A percentile compares a stretch with the other conserved stretches of the same genome.
These are phyloP conservation scores for Ephemerocybe angulata DNA, from an alignment of 768 basidiomycete genomes.

Conservation along the genomic window DNA sequence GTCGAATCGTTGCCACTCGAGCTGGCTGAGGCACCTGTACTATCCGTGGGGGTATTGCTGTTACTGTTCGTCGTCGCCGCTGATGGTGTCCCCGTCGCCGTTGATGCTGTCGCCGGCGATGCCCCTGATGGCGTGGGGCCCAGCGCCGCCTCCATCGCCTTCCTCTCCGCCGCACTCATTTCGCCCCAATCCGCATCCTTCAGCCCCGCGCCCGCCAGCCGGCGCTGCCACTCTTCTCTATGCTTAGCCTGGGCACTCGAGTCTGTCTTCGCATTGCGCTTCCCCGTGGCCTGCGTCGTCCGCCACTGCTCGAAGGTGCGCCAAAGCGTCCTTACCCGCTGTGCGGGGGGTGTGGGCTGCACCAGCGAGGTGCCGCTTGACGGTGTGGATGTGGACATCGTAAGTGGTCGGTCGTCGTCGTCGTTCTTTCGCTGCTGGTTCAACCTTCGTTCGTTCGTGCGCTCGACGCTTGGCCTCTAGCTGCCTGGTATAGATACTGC, in stretches of 20 bases:
- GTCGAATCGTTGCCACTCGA: conserved; percentile 29
- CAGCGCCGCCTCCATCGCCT: conserved; percentile 31
- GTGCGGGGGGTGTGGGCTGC: conserved; percentile 3
- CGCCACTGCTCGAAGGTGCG: conserved; percentile 15
- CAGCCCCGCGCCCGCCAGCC: no score
- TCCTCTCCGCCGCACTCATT: no score
- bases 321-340: conserved; percentile 18
- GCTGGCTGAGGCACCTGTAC: background rate
- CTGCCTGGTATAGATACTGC: background rate
- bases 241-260: background rate
- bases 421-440: no score
- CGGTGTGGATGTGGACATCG: background rate
- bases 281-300: conserved; percentile 6
- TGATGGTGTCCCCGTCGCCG: conserved; percentile 42
- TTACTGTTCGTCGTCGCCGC: conserved; percentile 26
- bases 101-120: conserved; percentile 32
- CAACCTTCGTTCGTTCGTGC: no score
- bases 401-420: no score
- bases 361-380: background rate
- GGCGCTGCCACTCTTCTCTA: no score
- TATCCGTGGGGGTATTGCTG: no score
- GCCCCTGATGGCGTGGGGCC: conserved; percentile 40
- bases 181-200: no score
- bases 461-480: no score
- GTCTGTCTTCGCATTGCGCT: conserved; percentile 13